Evolutionary conservation across 805 yeast genomes (phyloP).

Genomic region (Scheffersomyces stipitis): DNA sequence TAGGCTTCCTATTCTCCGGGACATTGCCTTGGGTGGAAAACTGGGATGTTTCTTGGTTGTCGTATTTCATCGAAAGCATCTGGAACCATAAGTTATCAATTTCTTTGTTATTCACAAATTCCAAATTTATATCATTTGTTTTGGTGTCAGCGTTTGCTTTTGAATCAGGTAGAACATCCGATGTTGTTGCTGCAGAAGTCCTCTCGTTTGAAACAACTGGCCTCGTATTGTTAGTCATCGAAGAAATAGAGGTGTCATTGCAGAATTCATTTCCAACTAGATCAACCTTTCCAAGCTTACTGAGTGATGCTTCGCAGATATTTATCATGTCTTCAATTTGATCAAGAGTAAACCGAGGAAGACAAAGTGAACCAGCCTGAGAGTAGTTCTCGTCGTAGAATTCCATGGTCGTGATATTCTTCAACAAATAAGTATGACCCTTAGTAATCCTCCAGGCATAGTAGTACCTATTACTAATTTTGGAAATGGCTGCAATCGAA

Average conservation of each 20-base stretch:
- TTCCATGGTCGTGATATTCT: constrained; percentile 24
- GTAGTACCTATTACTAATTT: constrained; percentile 36
- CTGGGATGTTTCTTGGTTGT: constrained; percentile 3
- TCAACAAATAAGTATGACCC: constrained; percentile 31
- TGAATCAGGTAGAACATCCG: background rate
- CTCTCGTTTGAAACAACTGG: background rate
- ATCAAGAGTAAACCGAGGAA: constrained; percentile 14
- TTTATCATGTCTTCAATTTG: constrained; percentile 27
- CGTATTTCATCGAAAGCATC: constrained; percentile 29
- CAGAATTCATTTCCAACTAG: constrained; percentile 8
- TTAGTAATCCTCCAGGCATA: constrained; percentile 42
- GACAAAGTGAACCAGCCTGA: constrained; percentile 11
- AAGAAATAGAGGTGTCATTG: constrained; percentile 5
- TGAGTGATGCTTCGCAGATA: constrained; percentile 23
- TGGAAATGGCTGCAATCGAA: constrained; percentile 30
- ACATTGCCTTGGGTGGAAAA: background rate
- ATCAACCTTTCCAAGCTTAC: constrained; percentile 17
- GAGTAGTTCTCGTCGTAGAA: constrained; percentile 26
- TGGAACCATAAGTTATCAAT: constrained; percentile 38
- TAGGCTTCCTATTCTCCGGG: background rate
- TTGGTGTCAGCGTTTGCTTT: background rate
- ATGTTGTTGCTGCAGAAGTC: background rate
- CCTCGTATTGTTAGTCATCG: constrained; percentile 6
- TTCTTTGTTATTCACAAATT: constrained; percentile 25
- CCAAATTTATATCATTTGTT: constrained; percentile 7